Base-by-base conservation (phyloP, 768 basidiomycete species). In the Pleurotus tuber-regium region DNA sequence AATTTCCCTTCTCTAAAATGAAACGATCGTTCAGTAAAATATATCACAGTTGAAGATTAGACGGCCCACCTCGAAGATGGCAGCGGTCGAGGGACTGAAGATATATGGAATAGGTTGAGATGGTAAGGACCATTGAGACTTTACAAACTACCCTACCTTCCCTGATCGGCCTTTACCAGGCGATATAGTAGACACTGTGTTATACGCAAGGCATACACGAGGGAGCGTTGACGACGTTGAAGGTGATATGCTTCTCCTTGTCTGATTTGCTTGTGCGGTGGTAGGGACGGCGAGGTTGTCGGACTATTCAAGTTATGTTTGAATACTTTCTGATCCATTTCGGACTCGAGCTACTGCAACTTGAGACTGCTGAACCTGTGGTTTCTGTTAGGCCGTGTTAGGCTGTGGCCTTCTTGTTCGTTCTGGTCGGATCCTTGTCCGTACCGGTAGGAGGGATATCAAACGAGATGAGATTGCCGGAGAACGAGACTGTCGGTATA, bases 221-320 rank as follows among this genome's bases (percentile, higher is more conserved):
- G 4, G 46, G 46, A 21, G 46, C 46, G n/a, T 48, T 48, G 46
- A 48, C 31, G 46, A 48, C 31, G 11, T 31, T 33, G 46, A 48
- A 48, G 29, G 46, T 48, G 18, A 48, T 48, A 23, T 48, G 46
- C 31, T 35, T 48, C 31, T 48, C 46, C 18, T 28, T n/a, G 21
- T 48, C 46, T 18, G 31, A 48, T 35, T 35, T 36, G 23, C 46
- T 48, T 2, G 46, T 48, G 23, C 35, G 46, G 46, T 33, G 35
- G 29, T 48, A 10, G 4, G 31, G 30, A 48, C 46, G 18, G 46
- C 31, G 31, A 48, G 46, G 31, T 48, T 48, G 25, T 48, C 31
- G 4, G 46, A 21, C 21, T 33, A 48, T 18, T 31, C 31, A 18
- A 48, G 31, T 11, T n/a, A 6, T 16, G 46, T 4, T 33, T 30